Base-by-base conservation (phyloP, 495 filamentous ascomycete species). In the Aspergillus incahuasiensis region DNA sequence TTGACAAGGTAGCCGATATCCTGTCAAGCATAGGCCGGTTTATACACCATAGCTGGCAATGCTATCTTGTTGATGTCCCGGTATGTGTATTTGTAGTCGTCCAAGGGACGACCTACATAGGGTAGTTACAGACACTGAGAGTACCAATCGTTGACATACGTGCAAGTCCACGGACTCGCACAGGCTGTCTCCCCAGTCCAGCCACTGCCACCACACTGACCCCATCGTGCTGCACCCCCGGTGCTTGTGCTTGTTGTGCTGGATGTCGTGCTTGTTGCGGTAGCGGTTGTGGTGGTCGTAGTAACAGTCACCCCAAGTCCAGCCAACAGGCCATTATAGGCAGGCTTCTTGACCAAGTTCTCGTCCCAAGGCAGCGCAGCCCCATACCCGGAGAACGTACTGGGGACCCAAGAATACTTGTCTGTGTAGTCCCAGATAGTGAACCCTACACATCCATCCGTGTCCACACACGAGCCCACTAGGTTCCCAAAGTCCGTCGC, bases 401-500 rank as follows among this genome's bases (percentile, higher is more conserved):
- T 59, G 0, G 83, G 82, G 16, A 87, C 73, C 84, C 83, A 87
- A 19, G 70, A 76, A 67, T 83, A 81, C 67, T 80, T 64, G 61
- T 86, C 84, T 18, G 76, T 80, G 70, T 79, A 86, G 55, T 80
- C 75, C 84, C 83, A 86, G 55, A 84, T 75, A n/a, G 84, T 89
- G 25, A 90, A 72, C 5, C 86, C 88, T 3, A 88, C 76, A 61
- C 88, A 91, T 5, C 70, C 60, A n/a, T 71, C 50, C 0, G 80
- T 67, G 46, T 78, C 71, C 16, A 83, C 59, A 59, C 88, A 90
- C 0, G 84, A 83, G n/a, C 64, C 70, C 13, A 82, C 77, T 15
- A 82, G 72, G 55, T 68, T 77, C 54, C 67, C 60, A 58, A 88
- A 91, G 55, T 81, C 81, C 9, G 69, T 72, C 19, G 71, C 73